These are phyloP conservation scores for Eucalyptus curtisii DNA, from an alignment of 345 rosid species.

Conservation along the genomic window DNA sequence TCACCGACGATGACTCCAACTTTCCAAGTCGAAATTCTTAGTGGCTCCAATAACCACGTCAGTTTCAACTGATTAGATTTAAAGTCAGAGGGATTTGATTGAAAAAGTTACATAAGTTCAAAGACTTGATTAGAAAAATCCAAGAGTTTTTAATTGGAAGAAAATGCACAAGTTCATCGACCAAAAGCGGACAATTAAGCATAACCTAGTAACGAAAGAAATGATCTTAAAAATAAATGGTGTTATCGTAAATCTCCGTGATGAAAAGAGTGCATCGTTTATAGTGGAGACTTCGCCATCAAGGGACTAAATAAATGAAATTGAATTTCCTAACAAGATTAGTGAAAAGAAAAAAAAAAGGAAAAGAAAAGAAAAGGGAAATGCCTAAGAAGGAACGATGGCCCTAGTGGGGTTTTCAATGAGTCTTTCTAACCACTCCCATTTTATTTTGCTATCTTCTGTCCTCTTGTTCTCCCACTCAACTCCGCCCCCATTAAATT, in stretches of 20 bases:
- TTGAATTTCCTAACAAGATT: neutral
- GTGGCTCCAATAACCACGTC: neutral
- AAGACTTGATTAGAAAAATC: neutral
- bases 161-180: neutral
- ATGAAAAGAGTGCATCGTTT: neutral
- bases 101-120: neutral
- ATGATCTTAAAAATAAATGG: neutral
- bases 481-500: neutral
- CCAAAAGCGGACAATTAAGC: neutral
- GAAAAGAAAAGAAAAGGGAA: neutral
- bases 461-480: neutral
- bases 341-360: neutral
- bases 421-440: neutral
- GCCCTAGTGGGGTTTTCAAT: neutral
- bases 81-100: neutral
- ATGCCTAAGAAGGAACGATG: neutral
- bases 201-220: neutral
- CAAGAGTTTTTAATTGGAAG: neutral
- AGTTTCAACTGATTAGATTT: neutral
- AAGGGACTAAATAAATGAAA: neutral
- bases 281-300: neutral
- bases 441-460: neutral
- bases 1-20: neutral
- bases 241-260: neutral
- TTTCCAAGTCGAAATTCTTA: neutral